Conservation (phyloP, 768 basidiomycete species). For the Tylopilus sp. region DNA sequence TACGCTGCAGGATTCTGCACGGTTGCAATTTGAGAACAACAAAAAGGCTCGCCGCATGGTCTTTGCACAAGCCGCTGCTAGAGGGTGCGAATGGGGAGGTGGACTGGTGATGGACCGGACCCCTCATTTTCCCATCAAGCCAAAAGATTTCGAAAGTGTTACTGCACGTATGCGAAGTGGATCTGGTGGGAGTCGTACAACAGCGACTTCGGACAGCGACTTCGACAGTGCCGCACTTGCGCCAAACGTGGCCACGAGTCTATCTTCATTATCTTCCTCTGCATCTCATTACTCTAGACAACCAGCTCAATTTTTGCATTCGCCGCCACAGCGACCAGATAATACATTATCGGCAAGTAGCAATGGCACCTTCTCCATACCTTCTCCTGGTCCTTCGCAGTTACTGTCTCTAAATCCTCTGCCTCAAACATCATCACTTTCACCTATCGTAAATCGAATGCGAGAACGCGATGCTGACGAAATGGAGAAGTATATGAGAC, state of each 20-base stretch:
- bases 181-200: constrained; percentile 77
- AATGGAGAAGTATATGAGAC: constrained; percentile 79
- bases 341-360: constrained; percentile 32
- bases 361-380: constrained; percentile 36
- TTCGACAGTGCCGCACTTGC: constrained; percentile 43
- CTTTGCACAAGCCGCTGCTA: constrained; percentile 68
- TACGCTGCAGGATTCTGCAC: constrained; percentile 77
- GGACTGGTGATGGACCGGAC: constrained; percentile 40
- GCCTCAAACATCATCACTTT: constrained; percentile 50
- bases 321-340: constrained; percentile 38
- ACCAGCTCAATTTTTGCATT: constrained; percentile 38
- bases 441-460: constrained; percentile 78
- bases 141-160: constrained; percentile 37
- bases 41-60: constrained; percentile 70
- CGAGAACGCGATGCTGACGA: constrained; percentile 83
- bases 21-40: constrained; percentile 74
- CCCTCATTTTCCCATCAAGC: constrained; percentile 45
- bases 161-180: constrained; percentile 70
- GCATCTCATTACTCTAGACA: constrained; percentile 49
- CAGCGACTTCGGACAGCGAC: constrained; percentile 71
- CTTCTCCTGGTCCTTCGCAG: constrained; percentile 37
- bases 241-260: constrained; percentile 39
- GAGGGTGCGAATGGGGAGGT: constrained; percentile 60
- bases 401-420: constrained; percentile 35
- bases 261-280: constrained; percentile 62